Evolutionary conservation across 768 basidiomycete species (phyloP).

Genomic region (Phylloporus rhodoxanthus): DNA sequence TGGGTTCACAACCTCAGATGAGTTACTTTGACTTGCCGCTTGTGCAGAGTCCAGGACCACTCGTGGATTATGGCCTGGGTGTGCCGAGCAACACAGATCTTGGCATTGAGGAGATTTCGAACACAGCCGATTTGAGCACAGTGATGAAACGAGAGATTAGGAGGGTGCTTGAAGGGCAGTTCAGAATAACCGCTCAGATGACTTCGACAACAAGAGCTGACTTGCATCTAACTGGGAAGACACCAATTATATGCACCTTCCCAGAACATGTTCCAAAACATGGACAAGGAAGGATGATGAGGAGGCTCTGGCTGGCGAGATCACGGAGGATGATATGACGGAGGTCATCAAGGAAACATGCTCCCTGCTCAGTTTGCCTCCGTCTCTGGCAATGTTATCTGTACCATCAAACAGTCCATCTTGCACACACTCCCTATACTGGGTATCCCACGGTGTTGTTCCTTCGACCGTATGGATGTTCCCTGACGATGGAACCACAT

Average conservation of each 20-base stretch:
- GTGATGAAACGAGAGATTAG: slow-evolving; percentile 92
- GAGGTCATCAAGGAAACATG: slow-evolving; percentile 82
- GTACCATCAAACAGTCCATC: too few relatives aligned
- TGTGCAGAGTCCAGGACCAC: slow-evolving; percentile 45
- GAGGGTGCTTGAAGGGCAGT: slow-evolving; percentile 73
- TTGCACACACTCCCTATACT: too few relatives aligned
- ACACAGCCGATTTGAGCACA: slow-evolving; percentile 76
- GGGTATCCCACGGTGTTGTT: too few relatives aligned
- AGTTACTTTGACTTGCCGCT: slow-evolving; percentile 69
- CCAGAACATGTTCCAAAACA: too few relatives aligned
- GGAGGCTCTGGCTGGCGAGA: too few relatives aligned
- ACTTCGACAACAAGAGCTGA: slow-evolving; percentile 73
- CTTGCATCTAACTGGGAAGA: slow-evolving; percentile 76
- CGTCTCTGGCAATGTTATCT: too few relatives aligned
- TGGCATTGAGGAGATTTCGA: slow-evolving; percentile 72
- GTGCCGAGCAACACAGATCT: slow-evolving; percentile 64
- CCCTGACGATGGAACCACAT: too few relatives aligned
- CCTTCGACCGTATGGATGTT: too few relatives aligned
- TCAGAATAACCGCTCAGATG: slow-evolving; percentile 70
- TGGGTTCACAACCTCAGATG: slow-evolving; percentile 64
- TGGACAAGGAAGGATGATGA: too few relatives aligned
- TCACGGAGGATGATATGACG: slow-evolving; percentile 81
- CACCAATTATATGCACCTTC: slow-evolving; percentile 78
- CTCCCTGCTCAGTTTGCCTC: too few relatives aligned
- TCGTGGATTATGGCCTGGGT: slow-evolving; percentile 38